Evolutionary conservation across 1,284 basidiomycete species (phyloP).

Genomic region (Vanrija pseudolonga): DNA sequence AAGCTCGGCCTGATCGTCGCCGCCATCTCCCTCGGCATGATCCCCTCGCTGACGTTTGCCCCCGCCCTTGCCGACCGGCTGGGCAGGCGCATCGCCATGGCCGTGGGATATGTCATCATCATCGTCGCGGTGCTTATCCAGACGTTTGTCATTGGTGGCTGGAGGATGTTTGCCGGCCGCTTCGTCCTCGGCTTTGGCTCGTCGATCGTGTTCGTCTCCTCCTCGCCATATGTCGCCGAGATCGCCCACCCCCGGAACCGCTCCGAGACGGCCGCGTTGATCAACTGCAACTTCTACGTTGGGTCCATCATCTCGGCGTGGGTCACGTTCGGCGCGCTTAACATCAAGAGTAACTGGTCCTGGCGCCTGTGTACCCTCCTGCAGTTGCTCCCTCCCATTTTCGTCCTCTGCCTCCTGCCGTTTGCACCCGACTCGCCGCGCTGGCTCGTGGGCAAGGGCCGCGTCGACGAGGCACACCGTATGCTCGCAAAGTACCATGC

Average conservation of each 20-base stretch:
- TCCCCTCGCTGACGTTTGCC: not conserved
- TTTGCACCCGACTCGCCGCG: constrained; percentile 14
- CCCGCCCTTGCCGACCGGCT: not conserved
- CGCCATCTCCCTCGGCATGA: not conserved
- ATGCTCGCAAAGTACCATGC: constrained; percentile 34
- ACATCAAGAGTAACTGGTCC: constrained; percentile 5
- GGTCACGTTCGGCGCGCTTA: constrained; percentile 17
- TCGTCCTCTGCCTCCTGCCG: constrained; percentile 1
- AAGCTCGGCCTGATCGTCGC: constrained; percentile 4
- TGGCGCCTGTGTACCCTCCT: constrained; percentile 16
- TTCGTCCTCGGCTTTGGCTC: constrained; percentile 7
- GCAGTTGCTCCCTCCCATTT: constrained; percentile 16
- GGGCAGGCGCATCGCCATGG: not conserved
- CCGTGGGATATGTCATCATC: not conserved
- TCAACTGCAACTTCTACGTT: constrained; percentile 10
- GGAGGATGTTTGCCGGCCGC: constrained; percentile 5
- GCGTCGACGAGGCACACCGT: constrained; percentile 28
- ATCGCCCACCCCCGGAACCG: constrained; percentile 14
- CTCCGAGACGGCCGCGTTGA: constrained; percentile 1
- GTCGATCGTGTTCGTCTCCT: not conserved
- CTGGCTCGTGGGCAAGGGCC: constrained; percentile 11
- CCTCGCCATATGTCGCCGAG: constrained; percentile 7
- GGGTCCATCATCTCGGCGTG: constrained; percentile 15
- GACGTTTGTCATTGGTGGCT: not conserved
- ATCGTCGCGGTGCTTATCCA: not conserved